Conservation (phyloP, 140 eudicot genomes). For the Ambrosia hybrid region DNA sequence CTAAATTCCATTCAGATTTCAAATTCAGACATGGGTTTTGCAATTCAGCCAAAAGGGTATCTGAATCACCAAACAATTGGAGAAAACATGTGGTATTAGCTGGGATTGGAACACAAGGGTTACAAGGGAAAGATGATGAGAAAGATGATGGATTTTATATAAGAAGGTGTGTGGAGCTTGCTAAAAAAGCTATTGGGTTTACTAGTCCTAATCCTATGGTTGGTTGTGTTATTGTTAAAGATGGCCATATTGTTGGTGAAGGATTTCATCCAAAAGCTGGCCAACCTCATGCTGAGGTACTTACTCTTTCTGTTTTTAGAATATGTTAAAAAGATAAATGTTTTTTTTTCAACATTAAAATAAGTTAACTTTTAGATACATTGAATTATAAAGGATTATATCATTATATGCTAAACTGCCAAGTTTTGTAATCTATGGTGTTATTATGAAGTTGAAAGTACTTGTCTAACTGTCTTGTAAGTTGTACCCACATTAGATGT, state of each 20-base stretch:
- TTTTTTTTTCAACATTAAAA: no score
- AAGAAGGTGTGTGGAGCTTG: conserved; percentile 81
- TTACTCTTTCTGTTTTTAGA: not conserved
- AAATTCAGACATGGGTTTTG: conserved; percentile 49
- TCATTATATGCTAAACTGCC: not conserved
- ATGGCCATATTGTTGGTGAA: conserved; percentile 88
- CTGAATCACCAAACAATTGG: conserved; percentile 31
- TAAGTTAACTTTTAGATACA: not conserved
- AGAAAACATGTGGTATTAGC: conserved; percentile 40
- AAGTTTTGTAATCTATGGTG: not conserved
- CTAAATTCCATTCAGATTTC: conserved; percentile 21
- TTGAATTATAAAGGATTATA: not conserved
- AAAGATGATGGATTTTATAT: conserved; percentile 72
- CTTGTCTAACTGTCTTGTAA: not conserved
- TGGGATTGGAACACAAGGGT: conserved; percentile 49
- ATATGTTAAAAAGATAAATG: no score
- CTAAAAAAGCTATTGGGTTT: conserved; percentile 68
- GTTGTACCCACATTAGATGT: not conserved
- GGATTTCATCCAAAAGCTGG: conserved; percentile 99
- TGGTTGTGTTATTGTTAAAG: conserved; percentile 95
- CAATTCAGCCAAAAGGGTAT: conserved; percentile 56
- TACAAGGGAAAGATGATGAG: conserved; percentile 28
- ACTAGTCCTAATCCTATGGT: conserved; percentile 99
- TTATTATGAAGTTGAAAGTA: not conserved
- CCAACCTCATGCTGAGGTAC: conserved; percentile 98